These are phyloP conservation scores for Xylariaceae sp. DNA, from an alignment of 2,329 filamentous ascomycete species.

Conservation along the genomic window DNA sequence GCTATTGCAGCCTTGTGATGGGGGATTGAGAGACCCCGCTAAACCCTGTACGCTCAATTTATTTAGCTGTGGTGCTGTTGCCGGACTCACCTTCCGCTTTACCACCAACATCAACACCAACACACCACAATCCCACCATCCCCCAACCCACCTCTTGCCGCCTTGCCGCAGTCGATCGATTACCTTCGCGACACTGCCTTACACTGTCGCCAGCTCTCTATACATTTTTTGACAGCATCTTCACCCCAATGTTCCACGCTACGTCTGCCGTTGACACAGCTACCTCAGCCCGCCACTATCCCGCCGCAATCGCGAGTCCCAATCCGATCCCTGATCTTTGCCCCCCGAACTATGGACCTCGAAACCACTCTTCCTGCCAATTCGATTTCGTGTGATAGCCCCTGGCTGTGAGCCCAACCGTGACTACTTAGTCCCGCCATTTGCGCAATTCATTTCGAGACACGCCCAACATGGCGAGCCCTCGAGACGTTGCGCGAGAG, in stretches of 20 bases:
- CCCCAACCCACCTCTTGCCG: conserved; percentile 8
- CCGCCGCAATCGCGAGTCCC: conserved; percentile 20
- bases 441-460: conserved; percentile 17
- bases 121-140: too few species aligned
- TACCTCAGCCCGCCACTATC: conserved; percentile 21
- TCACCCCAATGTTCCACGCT: conserved; percentile 31
- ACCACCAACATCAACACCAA: conserved; percentile 1
- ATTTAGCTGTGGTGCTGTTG: background rate
- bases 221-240: too few species aligned
- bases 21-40: too few species aligned
- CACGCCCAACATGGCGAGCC: conserved; percentile 22
- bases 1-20: too few species aligned
- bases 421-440: conserved; percentile 13
- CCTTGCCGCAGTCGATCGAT: conserved; percentile 14
- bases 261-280: conserved; percentile 24
- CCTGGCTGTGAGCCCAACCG: conserved; percentile 28
- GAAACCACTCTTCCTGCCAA: conserved; percentile 21
- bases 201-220: conserved; percentile 12
- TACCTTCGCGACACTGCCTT: conserved; percentile 15
- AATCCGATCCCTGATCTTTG: too few species aligned
- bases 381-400: conserved; percentile 32
- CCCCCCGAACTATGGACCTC: conserved; percentile 32
- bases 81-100: background rate
- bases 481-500: conserved; percentile 24
- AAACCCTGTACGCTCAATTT: background rate